Percentiles rank a stretch among this genome's conserved stretches.
These are phyloP conservation scores for Tricholoma saponaceum DNA, from an alignment of 768 basidiomycete genomes.

Conservation along the genomic window DNA sequence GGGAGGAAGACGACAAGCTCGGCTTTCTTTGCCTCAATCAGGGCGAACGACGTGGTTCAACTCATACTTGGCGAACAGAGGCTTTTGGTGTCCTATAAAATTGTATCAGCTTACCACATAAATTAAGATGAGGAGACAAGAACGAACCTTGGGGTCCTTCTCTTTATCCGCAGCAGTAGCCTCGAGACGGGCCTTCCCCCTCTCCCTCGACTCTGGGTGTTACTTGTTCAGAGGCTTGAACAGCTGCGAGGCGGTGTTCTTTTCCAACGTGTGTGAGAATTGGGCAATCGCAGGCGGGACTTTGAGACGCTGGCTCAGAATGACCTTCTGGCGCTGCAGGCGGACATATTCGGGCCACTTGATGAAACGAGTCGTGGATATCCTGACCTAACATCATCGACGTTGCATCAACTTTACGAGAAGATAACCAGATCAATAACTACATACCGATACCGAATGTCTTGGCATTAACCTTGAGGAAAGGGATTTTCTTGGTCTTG, in stretches of 20 bases:
- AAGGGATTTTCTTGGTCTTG: too few species aligned
- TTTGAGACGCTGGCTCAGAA: too few species aligned
- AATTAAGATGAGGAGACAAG: not conserved
- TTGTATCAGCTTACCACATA: not conserved
- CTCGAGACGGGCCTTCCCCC: conserved; percentile 92
- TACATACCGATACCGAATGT: too few species aligned
- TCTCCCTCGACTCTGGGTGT: conserved; percentile 89
- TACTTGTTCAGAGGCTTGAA: conserved; percentile 99
- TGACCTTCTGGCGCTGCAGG: too few species aligned
- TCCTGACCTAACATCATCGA: too few species aligned
- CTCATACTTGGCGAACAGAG: conserved; percentile 92
- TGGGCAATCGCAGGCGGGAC: too few species aligned
- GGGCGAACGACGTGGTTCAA: conserved; percentile 95
- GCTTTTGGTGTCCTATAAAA: conserved; percentile 77
- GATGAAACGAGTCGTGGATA: conserved; percentile 94
- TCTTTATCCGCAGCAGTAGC: too few species aligned
- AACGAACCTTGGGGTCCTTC: conserved; percentile 43
- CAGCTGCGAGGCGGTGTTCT: conserved; percentile 97
- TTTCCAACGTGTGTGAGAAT: too few species aligned
- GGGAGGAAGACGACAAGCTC: conserved; percentile 90
- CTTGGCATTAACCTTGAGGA: too few species aligned
- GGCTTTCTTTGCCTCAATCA: conserved; percentile 97
- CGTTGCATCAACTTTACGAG: too few species aligned
- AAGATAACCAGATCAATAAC: not conserved
- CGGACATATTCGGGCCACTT: conserved; percentile 99